Percentiles rank a stretch among this genome's conserved stretches.
These are phyloP conservation scores for Naganishia sp. DNA, from an alignment of 1,284 basidiomycete genomes.

Conservation along the genomic window DNA sequence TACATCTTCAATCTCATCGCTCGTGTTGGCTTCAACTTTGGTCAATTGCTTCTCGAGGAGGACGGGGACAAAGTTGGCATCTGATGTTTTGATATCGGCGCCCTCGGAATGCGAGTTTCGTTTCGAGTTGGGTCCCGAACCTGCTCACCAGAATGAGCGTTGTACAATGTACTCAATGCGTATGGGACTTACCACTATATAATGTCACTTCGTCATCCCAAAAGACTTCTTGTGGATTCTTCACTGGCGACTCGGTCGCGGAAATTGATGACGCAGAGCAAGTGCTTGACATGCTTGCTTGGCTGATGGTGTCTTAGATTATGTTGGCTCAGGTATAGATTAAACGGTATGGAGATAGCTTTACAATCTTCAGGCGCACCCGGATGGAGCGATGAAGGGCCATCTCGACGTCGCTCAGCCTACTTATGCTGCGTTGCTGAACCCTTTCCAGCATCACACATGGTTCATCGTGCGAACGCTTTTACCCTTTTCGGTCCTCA, in stretches of 20 bases:
- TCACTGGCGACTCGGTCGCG: conserved; percentile 8
- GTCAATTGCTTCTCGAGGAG: conserved; percentile 22
- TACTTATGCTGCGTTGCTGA: background rate
- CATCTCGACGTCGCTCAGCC: background rate
- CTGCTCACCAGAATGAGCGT: background rate
- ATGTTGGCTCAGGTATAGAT: background rate
- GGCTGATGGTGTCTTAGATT: too few relatives aligned
- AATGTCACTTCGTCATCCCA: conserved; percentile 21
- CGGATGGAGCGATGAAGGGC: background rate
- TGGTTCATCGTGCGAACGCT: too few relatives aligned
- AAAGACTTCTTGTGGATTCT: background rate
- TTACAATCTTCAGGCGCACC: background rate
- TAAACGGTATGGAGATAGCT: background rate
- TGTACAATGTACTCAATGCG: background rate
- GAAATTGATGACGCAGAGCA: conserved; percentile 8
- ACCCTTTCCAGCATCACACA: too few relatives aligned
- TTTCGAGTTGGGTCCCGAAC: conserved; percentile 7
- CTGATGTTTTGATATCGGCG: background rate
- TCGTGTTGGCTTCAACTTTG: conserved; percentile 8
- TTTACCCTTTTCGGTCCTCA: too few relatives aligned
- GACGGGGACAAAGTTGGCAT: conserved; percentile 6
- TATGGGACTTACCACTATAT: conserved; percentile 3
- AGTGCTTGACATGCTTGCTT: background rate
- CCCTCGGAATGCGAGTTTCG: conserved; percentile 25
- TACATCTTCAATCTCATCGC: conserved; percentile 33